phyloP scores from a whole-genome alignment of 768 basidiomycete species.

The Boletus barrowsii region DNA sequence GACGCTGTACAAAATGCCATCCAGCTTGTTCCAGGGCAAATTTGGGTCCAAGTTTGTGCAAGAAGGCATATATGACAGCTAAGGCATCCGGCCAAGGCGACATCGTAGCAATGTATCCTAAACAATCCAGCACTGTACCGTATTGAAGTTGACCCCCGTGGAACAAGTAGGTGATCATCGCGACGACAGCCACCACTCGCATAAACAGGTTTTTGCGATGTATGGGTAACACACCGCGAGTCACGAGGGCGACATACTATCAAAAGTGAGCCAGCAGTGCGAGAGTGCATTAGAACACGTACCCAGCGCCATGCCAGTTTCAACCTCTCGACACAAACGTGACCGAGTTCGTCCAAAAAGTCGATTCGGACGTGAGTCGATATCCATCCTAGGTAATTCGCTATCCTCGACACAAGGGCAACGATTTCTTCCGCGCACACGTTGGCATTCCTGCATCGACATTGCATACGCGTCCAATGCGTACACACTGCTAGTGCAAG shows the following conservation, averaged over 20 bases:
- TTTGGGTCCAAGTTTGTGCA: conserved; percentile 16
- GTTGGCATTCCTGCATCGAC: conserved; percentile 5
- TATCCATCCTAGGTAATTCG: conserved; percentile 3
- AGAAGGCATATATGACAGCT: conserved; percentile 10
- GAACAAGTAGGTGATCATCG: conserved; percentile 16
- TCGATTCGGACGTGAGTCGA: conserved; percentile 3
- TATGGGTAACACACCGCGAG: background rate
- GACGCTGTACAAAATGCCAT: conserved; percentile 11
- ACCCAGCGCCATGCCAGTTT: conserved; percentile 19
- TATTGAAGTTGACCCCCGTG: conserved; percentile 7
- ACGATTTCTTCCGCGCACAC: conserved; percentile 3
- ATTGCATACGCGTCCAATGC: conserved; percentile 20
- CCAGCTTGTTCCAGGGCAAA: conserved; percentile 10
- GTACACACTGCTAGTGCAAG: conserved; percentile 7
- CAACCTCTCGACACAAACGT: conserved; percentile 12
- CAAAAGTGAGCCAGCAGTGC: conserved; percentile 1
- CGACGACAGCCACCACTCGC: conserved; percentile 13
- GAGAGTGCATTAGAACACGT: background rate
- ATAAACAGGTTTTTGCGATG: conserved; percentile 9
- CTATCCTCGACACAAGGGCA: conserved; percentile 7
- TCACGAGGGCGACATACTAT: conserved; percentile 8
- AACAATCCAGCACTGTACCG: conserved; percentile 1
- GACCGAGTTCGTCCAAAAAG: conserved; percentile 9
- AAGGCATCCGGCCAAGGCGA: conserved; percentile 19
- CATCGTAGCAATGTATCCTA: conserved; percentile 13